phyloP scores from a whole-genome alignment of 352 stramenopile genomes.

The Pythium scleroteichum region DNA sequence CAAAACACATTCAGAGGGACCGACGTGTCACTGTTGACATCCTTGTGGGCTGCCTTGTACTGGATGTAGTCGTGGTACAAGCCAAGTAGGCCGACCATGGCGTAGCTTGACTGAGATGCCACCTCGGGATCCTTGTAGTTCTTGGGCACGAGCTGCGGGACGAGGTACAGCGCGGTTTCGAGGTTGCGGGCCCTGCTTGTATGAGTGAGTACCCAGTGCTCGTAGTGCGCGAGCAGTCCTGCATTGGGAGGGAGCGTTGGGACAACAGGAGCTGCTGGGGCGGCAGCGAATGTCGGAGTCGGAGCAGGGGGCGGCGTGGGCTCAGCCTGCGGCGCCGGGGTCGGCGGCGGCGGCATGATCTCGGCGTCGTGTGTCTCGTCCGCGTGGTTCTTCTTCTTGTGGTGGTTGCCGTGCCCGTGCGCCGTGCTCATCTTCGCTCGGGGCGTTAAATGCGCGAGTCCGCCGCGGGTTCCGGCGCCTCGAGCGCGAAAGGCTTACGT shows the following conservation, averaged over 20 bases:
- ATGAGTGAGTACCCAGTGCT: constrained; percentile 65
- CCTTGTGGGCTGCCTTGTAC: constrained; percentile 49
- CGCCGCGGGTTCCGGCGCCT: background rate
- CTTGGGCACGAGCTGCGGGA: constrained; percentile 77
- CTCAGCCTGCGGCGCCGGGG: background rate
- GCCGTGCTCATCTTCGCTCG: constrained; percentile 9
- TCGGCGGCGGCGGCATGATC: constrained; percentile 12
- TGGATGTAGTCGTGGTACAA: constrained; percentile 85
- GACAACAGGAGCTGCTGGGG: background rate
- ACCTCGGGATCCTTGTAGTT: constrained; percentile 59
- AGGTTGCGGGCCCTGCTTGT: constrained; percentile 67
- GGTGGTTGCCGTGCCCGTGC: constrained; percentile 22
- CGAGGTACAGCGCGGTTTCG: constrained; percentile 78
- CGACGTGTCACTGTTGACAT: constrained; percentile 14
- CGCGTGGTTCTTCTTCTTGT: constrained; percentile 19
- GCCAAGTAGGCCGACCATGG: constrained; percentile 70
- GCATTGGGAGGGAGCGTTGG: constrained; percentile 11
- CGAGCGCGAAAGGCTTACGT: constrained; percentile 19
- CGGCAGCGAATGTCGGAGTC: background rate
- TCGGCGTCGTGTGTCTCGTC: constrained; percentile 10
- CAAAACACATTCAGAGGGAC: background rate
- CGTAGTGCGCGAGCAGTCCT: constrained; percentile 45
- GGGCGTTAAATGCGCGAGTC: constrained; percentile 15
- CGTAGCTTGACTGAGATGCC: constrained; percentile 76
- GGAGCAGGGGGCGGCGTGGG: no score